Evolutionary conservation across 306 rosid species (phyloP).

Genomic region (Prunus salicina): DNA sequence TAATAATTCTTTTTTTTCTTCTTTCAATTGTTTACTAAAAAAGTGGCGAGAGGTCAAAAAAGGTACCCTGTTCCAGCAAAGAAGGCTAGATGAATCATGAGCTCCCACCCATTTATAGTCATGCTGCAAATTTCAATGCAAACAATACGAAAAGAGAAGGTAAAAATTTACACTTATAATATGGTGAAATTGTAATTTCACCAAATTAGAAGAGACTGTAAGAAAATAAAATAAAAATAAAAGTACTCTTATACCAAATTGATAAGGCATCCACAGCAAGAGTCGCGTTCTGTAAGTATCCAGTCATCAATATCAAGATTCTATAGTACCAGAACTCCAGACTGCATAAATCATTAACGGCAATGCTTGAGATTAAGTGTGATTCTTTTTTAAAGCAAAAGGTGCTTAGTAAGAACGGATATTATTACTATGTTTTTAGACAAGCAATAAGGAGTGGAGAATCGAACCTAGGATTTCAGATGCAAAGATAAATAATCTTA

Average conservation of each 20-base stretch:
- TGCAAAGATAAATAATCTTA: too few relatives aligned
- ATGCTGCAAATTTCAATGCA: constrained; percentile 35
- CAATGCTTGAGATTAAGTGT: neutral
- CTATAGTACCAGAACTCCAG: constrained; percentile 74
- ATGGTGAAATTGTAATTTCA: too few relatives aligned
- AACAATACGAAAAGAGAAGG: neutral
- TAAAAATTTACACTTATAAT: too few relatives aligned
- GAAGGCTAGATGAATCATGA: constrained; percentile 80
- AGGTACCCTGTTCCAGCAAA: constrained; percentile 74
- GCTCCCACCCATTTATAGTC: constrained; percentile 79
- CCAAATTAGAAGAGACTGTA: neutral
- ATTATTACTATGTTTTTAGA: too few relatives aligned
- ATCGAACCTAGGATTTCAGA: too few relatives aligned
- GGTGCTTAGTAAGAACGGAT: neutral
- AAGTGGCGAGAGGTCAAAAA: neutral
- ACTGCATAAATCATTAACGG: constrained; percentile 24
- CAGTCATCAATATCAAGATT: constrained; percentile 61
- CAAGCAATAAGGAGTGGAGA: too few relatives aligned
- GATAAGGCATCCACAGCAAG: constrained; percentile 69
- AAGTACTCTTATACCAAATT: constrained; percentile 60
- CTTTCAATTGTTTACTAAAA: neutral
- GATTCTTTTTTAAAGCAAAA: neutral
- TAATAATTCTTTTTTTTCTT: too few relatives aligned
- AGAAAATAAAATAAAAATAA: neutral
- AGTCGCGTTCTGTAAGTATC: constrained; percentile 56